Base-by-base conservation (phyloP, 257 asterid species). In the Ballota nigra region DNA sequence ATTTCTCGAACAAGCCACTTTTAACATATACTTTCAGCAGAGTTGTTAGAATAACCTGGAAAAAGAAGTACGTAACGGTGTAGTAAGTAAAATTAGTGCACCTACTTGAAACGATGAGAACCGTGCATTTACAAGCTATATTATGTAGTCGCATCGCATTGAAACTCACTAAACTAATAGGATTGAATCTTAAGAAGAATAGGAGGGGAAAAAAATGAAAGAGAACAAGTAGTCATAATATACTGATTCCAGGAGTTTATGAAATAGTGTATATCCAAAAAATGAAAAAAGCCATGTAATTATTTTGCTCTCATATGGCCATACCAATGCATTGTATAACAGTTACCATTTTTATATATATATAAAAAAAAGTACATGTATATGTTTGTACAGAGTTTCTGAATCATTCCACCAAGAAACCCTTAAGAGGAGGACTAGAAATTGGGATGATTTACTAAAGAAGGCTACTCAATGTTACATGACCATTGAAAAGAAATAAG, bases 41-140 rank as follows among this genome's bases (percentile, higher is more conserved):
- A 81, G 98, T 94, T 41, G 97, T 89, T 43, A 89, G 75, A 75
- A 83, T 80, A 69, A 94, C 95, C 98, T 94, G 96, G n/a, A 77
- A 89, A 72, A 31, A 68, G 7, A 12, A 3, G 23, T 20, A 3
- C 22, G 62, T 49, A 61, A 63, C 20, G n/a, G 55, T 36, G 33
- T 43, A 63, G 15, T 20, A 53, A 53, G 29, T 19, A 53, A 70
- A 53, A 74, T 33, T 23, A 55, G 66, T 29, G n/a, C 63, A 22
- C 36, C 72, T 40, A 36, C 22, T 70, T 52, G 47, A 78, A 38
- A 6, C 19, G 22, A 49, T 29, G 64, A 22, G 49, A 45, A 34
- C 3, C 22, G 6, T n/a, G 6, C 55, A 59, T 41, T 10, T 33
- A 57, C 18, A 63, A 66, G 59, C 36, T 73, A 20, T 57, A 38